These are phyloP conservation scores for Simmondsia chinensis DNA, from an alignment of 148 eudicot species.

Conservation along the genomic window DNA sequence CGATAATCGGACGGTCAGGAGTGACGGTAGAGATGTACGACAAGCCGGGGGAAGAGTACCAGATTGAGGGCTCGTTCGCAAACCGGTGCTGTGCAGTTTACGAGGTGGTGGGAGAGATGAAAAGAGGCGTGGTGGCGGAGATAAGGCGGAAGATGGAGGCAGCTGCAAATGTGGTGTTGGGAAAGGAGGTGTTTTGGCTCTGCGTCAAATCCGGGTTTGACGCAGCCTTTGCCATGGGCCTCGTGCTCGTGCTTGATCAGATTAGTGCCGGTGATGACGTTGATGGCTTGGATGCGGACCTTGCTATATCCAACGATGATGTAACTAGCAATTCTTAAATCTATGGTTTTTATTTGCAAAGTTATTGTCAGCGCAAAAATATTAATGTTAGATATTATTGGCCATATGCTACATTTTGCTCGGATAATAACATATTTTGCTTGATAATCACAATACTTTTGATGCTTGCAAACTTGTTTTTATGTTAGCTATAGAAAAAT, in stretches of 20 bases:
- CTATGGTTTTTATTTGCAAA: no score
- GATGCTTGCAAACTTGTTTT: no score
- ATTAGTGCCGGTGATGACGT: constrained; percentile 28
- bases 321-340: constrained; percentile 3
- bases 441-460: no score
- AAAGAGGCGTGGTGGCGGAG: constrained; percentile 51
- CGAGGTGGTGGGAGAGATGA: constrained; percentile 10
- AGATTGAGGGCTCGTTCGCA: constrained; percentile 64
- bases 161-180: constrained; percentile 50
- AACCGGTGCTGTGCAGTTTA: constrained; percentile 56
- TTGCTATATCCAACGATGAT: constrained; percentile 7
- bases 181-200: constrained; percentile 65
- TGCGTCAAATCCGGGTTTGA: constrained; percentile 64
- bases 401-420: no score
- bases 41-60: constrained; percentile 47
- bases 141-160: constrained; percentile 76
- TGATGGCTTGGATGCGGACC: no score
- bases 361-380: no score
- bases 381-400: no score
- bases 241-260: constrained; percentile 72
- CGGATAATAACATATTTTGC: no score
- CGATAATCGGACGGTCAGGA: constrained; percentile 71
- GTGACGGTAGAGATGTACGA: constrained; percentile 61
- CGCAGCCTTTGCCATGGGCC: constrained; percentile 80
- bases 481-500: no score